Percentiles rank a stretch among this genome's conserved stretches.
Evolutionary conservation across 1,139 yeast species (phyloP).

Genomic region (Blastobotrys elegans): DNA sequence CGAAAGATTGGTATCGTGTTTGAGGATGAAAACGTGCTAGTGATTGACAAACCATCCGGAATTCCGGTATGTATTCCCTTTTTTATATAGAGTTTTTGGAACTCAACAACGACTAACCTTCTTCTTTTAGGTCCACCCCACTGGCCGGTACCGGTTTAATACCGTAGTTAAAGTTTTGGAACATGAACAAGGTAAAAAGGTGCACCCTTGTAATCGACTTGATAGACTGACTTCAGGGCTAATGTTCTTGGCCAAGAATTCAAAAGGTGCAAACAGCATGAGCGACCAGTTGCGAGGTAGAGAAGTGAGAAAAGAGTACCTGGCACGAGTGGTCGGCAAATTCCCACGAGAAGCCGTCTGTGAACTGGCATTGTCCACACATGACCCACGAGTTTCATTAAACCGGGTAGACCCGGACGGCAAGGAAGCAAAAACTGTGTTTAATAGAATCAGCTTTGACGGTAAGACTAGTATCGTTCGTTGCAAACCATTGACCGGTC

Average conservation of each 20-base stretch:
- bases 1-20: conserved; percentile 65
- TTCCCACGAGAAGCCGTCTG: conserved; percentile 61
- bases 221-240: conserved; percentile 92
- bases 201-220: conserved; percentile 86
- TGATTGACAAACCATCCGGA: conserved; percentile 91
- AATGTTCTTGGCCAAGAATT: conserved; percentile 84
- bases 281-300: conserved; percentile 72
- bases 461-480: conserved; percentile 64
- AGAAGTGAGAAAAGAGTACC: conserved; percentile 72
- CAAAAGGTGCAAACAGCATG: conserved; percentile 74
- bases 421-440: conserved; percentile 50
- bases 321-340: conserved; percentile 82
- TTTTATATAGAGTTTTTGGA: too few species aligned
- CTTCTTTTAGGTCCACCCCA: conserved; percentile 67
- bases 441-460: conserved; percentile 56
- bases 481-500: conserved; percentile 82
- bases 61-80: conserved; percentile 62
- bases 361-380: conserved; percentile 64
- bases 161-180: conserved; percentile 79
- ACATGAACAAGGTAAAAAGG: conserved; percentile 56
- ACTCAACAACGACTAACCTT: too few species aligned
- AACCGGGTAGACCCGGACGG: conserved; percentile 67
- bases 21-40: conserved; percentile 75
- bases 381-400: conserved; percentile 74
- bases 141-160: conserved; percentile 86